A percentile compares a stretch with the other conserved stretches of the same genome.
Conservation (phyloP, 2,329 filamentous ascomycete species). For the Falciphora oryzae region DNA sequence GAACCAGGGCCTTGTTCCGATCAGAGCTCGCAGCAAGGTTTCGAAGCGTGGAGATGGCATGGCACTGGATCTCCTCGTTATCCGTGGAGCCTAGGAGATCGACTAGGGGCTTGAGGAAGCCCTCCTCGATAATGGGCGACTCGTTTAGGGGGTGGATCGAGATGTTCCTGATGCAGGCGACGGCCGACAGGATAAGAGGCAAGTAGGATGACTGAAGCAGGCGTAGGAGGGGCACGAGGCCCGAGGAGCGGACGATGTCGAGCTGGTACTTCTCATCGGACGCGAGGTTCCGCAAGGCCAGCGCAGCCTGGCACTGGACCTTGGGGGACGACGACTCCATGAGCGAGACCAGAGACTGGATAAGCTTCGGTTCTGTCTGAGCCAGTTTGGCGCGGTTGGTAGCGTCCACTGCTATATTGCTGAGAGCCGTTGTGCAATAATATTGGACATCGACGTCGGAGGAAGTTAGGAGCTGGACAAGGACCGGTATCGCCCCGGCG, state of each 20-base stretch:
- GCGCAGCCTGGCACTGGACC: conserved; percentile 93
- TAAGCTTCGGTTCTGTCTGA: conserved; percentile 82
- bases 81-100: conserved; percentile 92
- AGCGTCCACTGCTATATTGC: conserved; percentile 94
- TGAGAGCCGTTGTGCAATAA: conserved; percentile 96
- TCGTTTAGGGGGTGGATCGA: conserved; percentile 98
- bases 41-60: conserved; percentile 92
- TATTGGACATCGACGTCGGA: conserved; percentile 97
- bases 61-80: conserved; percentile 98
- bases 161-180: conserved; percentile 97
- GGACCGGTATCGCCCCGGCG: conserved; percentile 93
- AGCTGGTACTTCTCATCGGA: conserved; percentile 99
- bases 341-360: conserved; percentile 87
- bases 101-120: conserved; percentile 88
- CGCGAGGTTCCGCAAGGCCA: conserved; percentile 89
- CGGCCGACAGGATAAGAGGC: conserved; percentile 90
- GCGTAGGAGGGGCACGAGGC: conserved; percentile 77
- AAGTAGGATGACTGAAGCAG: conserved; percentile 93
- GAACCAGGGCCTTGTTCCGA: conserved; percentile 93
- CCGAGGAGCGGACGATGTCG: conserved; percentile 87
- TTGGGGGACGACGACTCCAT: conserved; percentile 98
- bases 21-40: conserved; percentile 96
- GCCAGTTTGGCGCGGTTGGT: conserved; percentile 88
- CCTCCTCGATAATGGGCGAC: conserved; percentile 96
- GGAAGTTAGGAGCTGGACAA: conserved; percentile 90